A percentile compares a stretch with the other conserved stretches of the same genome.
Evolutionary conservation across 805 yeast genomes (phyloP).

Genomic region (Cyberlindnera amylophila): DNA sequence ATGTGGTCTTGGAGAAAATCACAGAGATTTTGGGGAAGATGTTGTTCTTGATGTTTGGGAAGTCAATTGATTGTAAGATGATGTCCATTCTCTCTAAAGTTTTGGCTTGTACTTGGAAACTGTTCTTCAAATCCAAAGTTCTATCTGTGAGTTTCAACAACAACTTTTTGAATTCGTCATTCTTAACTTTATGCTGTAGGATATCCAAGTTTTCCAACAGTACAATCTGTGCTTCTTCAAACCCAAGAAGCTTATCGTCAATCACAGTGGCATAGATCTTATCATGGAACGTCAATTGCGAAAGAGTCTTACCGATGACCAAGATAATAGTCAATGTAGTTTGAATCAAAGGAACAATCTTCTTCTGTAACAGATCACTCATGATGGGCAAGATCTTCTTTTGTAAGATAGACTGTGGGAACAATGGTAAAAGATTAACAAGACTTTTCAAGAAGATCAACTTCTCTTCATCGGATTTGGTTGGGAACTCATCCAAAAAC

Average conservation of each 20-base stretch:
- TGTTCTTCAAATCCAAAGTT: conserved; percentile 29
- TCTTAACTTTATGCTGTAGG: conserved; percentile 41
- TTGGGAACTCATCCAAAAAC: conserved; percentile 77
- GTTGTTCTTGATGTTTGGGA: conserved; percentile 66
- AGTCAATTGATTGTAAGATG: conserved; percentile 50
- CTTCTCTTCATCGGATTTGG: conserved; percentile 66
- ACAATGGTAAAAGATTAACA: conserved; percentile 46
- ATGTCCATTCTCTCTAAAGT: conserved; percentile 42
- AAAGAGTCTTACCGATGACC: conserved; percentile 58
- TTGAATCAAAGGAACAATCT: conserved; percentile 39
- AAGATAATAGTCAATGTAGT: conserved; percentile 53
- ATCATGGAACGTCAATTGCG: conserved; percentile 76
- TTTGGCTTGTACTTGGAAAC: conserved; percentile 47
- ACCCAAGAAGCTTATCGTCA: conserved; percentile 34
- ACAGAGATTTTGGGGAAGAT: conserved; percentile 70
- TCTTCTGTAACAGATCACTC: conserved; percentile 44
- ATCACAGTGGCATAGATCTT: conserved; percentile 18
- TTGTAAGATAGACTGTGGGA: conserved; percentile 39
- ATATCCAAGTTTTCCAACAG: conserved; percentile 46
- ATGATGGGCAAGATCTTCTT: conserved; percentile 75
- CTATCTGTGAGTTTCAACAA: conserved; percentile 41
- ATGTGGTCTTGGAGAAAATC: conserved; percentile 79
- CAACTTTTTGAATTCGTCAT: conserved; percentile 44
- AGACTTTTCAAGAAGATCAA: conserved; percentile 65
- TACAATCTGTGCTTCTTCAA: conserved; percentile 39